Evolutionary conservation across 345 rosid species (phyloP).

Genomic region (Psidium guajava): DNA sequence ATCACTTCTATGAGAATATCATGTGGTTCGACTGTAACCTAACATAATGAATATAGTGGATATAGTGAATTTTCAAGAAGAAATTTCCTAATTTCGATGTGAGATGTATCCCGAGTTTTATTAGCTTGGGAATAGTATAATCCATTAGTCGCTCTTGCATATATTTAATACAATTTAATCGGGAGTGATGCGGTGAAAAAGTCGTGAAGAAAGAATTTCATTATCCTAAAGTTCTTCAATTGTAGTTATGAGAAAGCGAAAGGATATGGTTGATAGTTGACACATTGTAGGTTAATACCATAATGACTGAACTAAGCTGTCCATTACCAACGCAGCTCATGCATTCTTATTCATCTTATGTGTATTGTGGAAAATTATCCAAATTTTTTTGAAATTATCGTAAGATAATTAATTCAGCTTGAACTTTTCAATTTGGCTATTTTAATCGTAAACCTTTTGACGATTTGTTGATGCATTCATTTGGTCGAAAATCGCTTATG

Average conservation of each 20-base stretch:
- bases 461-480: neutral
- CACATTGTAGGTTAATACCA: neutral
- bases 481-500: accelerated
- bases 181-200: accelerated
- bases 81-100: neutral
- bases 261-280: neutral
- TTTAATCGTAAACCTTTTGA: accelerated
- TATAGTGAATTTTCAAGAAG: neutral
- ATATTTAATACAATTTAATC: neutral
- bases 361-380: accelerated
- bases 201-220: neutral
- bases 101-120: neutral
- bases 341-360: neutral
- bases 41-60: neutral
- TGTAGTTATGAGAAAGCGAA: neutral
- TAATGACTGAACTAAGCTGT: neutral
- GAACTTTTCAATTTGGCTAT: accelerated
- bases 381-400: neutral
- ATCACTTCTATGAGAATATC: neutral
- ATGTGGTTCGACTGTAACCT: neutral
- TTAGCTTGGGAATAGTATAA: neutral
- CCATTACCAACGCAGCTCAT: neutral
- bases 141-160: neutral
- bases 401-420: accelerated
- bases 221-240: neutral